Conservation (phyloP, 768 basidiomycete species). For the Hygrophorus pudorinus region DNA sequence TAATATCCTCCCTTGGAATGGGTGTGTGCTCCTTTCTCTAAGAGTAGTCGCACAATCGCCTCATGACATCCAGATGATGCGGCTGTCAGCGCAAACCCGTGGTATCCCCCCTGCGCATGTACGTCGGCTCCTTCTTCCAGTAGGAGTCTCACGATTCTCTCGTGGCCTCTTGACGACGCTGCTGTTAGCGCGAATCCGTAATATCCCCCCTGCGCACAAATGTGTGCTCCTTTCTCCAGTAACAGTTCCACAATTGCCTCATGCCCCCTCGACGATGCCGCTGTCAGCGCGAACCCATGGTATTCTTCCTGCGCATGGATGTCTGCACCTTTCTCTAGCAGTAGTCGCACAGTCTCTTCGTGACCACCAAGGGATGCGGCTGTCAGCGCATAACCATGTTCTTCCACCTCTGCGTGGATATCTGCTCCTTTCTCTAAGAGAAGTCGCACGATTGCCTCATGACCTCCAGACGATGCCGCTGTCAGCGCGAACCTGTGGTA, state of each 20-base stretch:
- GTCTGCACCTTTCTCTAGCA: background rate
- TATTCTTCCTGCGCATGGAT: background rate
- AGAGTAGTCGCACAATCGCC: too few species aligned
- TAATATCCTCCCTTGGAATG: too few species aligned
- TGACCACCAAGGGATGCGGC: background rate
- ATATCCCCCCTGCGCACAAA: too few species aligned
- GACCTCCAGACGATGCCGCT: background rate
- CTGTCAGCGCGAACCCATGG: background rate
- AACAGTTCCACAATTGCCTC: background rate
- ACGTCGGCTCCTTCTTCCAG: background rate
- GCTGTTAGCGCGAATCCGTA: too few species aligned
- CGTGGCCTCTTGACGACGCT: background rate
- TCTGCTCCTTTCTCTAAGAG: background rate
- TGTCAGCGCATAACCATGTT: background rate
- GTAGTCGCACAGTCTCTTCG: background rate
- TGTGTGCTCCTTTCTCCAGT: background rate
- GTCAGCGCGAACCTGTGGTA: background rate
- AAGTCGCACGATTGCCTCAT: background rate
- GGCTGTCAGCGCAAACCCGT: background rate
- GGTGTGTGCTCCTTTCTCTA: too few species aligned
- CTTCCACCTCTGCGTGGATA: background rate
- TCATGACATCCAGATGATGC: background rate
- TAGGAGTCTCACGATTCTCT: background rate
- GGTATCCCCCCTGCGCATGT: background rate
- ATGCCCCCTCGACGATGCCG: background rate